A percentile compares a stretch with the other conserved stretches of the same genome.
Evolutionary conservation across 1,139 yeast genomes (phyloP).

Genomic region (Debaryomycetaceae sp.): DNA sequence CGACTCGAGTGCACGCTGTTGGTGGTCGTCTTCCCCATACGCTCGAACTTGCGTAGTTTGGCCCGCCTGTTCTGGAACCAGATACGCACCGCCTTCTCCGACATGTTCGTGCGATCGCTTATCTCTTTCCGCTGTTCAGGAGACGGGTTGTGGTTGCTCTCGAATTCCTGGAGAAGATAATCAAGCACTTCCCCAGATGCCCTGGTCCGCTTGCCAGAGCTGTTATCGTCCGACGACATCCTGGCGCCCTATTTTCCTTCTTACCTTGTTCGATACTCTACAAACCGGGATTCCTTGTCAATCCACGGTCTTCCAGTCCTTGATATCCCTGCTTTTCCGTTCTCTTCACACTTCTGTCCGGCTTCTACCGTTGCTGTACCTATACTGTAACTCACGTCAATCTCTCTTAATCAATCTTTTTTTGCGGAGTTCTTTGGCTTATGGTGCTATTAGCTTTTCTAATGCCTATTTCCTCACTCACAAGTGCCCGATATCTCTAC

Average conservation of each 20-base stretch:
- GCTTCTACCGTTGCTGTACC: background rate
- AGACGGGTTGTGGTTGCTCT: constrained; percentile 66
- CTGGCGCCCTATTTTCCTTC: background rate
- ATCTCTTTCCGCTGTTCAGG: constrained; percentile 68
- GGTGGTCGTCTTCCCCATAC: constrained; percentile 27
- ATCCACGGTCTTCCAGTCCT: no score
- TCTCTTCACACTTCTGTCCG: background rate
- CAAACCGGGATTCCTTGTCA: no score
- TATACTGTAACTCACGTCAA: background rate
- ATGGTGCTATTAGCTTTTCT: background rate
- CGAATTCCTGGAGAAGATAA: constrained; percentile 66
- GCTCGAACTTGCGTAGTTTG: constrained; percentile 60
- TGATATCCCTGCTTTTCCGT: no score
- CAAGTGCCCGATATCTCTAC: background rate
- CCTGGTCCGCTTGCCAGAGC: constrained; percentile 40
- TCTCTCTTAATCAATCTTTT: background rate
- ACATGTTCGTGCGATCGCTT: constrained; percentile 76
- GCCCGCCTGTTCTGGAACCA: constrained; percentile 96
- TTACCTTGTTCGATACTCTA: background rate
- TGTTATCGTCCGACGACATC: constrained; percentile 14
- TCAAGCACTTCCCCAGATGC: constrained; percentile 86
- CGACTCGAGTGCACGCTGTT: constrained; percentile 14
- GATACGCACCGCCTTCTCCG: constrained; percentile 86
- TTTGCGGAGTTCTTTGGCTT: background rate
- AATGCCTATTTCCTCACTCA: background rate